phyloP scores from a whole-genome alignment of 192 early-diverging fungal species.

The Coemansia sp. region DNA sequence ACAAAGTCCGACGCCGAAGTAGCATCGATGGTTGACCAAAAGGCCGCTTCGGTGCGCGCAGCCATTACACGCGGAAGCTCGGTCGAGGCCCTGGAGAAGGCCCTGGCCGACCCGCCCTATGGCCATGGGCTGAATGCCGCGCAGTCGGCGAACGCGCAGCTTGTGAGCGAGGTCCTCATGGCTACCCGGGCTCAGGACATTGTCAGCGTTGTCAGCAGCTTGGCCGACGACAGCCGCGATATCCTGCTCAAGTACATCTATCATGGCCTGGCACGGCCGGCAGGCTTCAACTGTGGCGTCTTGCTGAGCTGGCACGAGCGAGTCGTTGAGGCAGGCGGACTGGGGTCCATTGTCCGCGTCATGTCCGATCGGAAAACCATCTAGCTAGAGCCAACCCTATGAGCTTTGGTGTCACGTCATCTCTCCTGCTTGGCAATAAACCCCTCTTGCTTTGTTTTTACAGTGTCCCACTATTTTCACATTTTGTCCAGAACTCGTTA shows the following conservation, averaged over 20 bases:
- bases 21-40: conserved; percentile 27
- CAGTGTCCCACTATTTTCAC: no score
- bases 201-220: conserved; percentile 55
- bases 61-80: conserved; percentile 60
- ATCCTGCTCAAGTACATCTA: conserved; percentile 91
- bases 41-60: conserved; percentile 59
- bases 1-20: conserved; percentile 21
- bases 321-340: conserved; percentile 84
- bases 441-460: no score
- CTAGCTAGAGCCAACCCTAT: conserved; percentile 7
- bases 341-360: conserved; percentile 88
- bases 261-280: conserved; percentile 82
- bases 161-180: conserved; percentile 78
- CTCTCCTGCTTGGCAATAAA: no score
- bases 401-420: neutral
- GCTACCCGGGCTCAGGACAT: conserved; percentile 73
- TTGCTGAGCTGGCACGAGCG: conserved; percentile 94
- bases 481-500: no score
- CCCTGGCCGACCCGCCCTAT: conserved; percentile 72
- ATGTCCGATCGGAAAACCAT: conserved; percentile 82
- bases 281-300: conserved; percentile 75
- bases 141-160: conserved; percentile 71
- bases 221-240: conserved; percentile 67
- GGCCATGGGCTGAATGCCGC: conserved; percentile 58
- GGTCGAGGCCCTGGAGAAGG: conserved; percentile 57